Evolutionary conservation across 352 stramenopile genomes (phyloP), one percentile per base, ranked within the genome.

Genomic region (Phytophthora europaea): DNA sequence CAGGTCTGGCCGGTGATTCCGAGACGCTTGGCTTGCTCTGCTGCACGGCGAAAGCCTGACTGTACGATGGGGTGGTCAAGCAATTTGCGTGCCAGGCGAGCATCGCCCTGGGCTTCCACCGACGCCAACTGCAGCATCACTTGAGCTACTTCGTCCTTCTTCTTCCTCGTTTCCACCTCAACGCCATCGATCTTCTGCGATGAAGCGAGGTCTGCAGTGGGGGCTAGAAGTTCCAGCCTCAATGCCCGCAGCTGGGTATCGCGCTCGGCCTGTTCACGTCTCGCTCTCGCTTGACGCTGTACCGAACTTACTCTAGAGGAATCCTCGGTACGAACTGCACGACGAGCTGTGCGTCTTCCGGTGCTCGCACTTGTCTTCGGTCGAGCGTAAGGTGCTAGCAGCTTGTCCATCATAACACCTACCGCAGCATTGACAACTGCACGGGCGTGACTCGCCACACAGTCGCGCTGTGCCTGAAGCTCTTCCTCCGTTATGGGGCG

Each of bases 21-120:
- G 15, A 89, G 65, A 12, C 84, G 84, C 45, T 73, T 66, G 2
- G 79, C 79, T 33, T 89, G 80, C n/a, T 88, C 76, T 3, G 82
- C 56, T 8, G 82, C 73, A 38, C 82, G 78, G 23, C 76, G 69
- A 45, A 89, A 77, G 0, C 82, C 79, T 9, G 73, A 68, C 10
- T 72, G 69, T 1, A 75, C 40, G 40, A 83, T 76, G 3, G 23
- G 22, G 12, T 90, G 66, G 0, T 65, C 57, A 1, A 87, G 45
- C 26, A 94, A 38, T 36, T 77, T 73, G n/a, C 75, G 64, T 1
- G 84, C 86, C 22, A 92, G 66, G 2, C 61, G 63, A 33, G 40
- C 0, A 13, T 92, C 83, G 2, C 86, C 86, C 20, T 84, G 84
- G 3, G 84, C 81, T 75, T 94, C 86, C 16, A 83, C 72, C 0